Evolutionary conservation across 306 rosid genomes (phyloP), one percentile per base, ranked within the genome.

Genomic region (Abrus pulchellus): DNA sequence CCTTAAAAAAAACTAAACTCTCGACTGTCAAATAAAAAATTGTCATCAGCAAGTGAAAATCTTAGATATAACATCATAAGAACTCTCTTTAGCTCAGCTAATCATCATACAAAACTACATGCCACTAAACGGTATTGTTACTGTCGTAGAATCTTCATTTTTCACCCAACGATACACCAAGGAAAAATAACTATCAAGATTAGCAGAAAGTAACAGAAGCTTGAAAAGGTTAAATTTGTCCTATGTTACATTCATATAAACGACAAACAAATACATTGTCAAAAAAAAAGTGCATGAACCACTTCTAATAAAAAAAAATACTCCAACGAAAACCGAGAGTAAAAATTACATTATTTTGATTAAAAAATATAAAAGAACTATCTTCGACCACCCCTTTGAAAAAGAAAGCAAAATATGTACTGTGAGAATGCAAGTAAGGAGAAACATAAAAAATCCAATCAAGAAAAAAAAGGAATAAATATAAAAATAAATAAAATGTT

Each of bases 381-480:
- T 66, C 63, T 76, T 69, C 72, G 38, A 73, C 56, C 67, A 77
- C 57, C 78, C 75, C 56, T 76, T 77, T 44, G 36, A 7, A 62
- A 80, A 83, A 71, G 57, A 60, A 82, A 83, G 60, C 56, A 69
- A 80, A 68, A 71, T 73, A 78, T 87, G 63, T 81, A 83, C 76
- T 20, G 34, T 75, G 40, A n/a, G 43, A 73, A 1, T 40, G 52
- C 68, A 84, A 48, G 63, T 12, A 55, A 49, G 74, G 11, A 71
- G 14, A 57, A 64, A 56, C 48, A 63, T 50, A 38, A 72, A 80
- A 68, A 68, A 5, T 57, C 60, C 36, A 45, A 30, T 8, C 7
- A 53, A 66, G 44, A 7, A n/a, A 48, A 36, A 67, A n/a, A 52
- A 28, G 6, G 66, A 20, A 55, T n/a, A 53, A 75, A 41, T 36